phyloP scores from a whole-genome alignment of 805 yeast species.

The Kodamaea kaohsiungensis region DNA sequence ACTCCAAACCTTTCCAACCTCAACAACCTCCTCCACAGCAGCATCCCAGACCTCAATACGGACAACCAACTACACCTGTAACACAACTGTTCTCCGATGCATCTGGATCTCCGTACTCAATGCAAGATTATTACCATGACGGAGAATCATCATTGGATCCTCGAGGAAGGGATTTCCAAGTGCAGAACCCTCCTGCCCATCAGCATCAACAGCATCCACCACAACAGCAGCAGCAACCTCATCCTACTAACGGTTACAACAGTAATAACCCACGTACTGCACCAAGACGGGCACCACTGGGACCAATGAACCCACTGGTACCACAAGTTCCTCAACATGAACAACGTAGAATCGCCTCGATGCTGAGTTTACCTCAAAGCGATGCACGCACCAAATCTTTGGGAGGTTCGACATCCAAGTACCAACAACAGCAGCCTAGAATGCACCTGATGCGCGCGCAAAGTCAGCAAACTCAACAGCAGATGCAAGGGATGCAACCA shows the following conservation, averaged over 20 bases:
- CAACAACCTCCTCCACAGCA: slow-evolving; percentile 11
- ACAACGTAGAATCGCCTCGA: slow-evolving; percentile 8
- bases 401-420: slow-evolving; percentile 21
- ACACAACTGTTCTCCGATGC: slow-evolving; percentile 8
- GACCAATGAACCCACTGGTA: neutral
- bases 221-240: neutral
- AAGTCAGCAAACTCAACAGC: slow-evolving; percentile 4
- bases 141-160: slow-evolving; percentile 3
- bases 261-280: neutral
- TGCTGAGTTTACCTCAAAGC: slow-evolving; percentile 6
- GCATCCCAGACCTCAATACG: slow-evolving; percentile 3
- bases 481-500: slow-evolving; percentile 11
- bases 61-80: slow-evolving; percentile 8
- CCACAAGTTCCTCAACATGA: slow-evolving; percentile 2
- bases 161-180: neutral
- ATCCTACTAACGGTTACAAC: neutral
- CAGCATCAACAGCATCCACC: neutral
- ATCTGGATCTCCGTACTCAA: slow-evolving; percentile 11
- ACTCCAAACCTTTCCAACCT: slow-evolving; percentile 6
- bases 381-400: slow-evolving; percentile 32
- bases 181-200: neutral
- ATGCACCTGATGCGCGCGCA: slow-evolving; percentile 7
- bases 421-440: slow-evolving; percentile 10
- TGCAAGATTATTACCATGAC: slow-evolving; percentile 9
- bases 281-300: slow-evolving; percentile 6